Evolutionary conservation across 345 rosid genomes (phyloP), one percentile per base, ranked within the genome.

Genomic region (Euphorbia tirucalli): DNA sequence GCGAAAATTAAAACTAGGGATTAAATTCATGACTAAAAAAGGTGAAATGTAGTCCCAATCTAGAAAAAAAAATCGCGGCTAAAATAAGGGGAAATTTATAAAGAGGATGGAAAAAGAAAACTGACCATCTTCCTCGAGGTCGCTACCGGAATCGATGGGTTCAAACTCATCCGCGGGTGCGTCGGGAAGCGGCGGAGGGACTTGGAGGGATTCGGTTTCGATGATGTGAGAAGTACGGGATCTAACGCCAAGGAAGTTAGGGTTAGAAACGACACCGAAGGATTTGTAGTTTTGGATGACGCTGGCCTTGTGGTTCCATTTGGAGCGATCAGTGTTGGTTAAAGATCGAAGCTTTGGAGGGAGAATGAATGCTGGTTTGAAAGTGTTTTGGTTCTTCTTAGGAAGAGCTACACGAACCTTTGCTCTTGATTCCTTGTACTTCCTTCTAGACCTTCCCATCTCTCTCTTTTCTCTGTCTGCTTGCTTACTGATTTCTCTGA

Each of bases 391-490:
- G 59, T 92, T 86, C 64, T 89, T 92, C 91, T 83, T 89, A 0
- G 96, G 97, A 14, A 95, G 98, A 68, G 87, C 91, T 7, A 92
- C 97, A 11, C 70, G 81, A 22, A 95, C 98, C 82, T 95, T 95
- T 7, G 93, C 66, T 74, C 88, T 81, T 31, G 99, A 90, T 49
- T 72, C 76, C 79, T 84, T 90, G 89, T 87, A 89, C 82, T 90
- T 95, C 65, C 99, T 86, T 77, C 98, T 87, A 1, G 98, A 95
- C 74, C 98, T 77, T 75, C 97, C 99, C 99, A 95, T 95, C 65
- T 30, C 25, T 32, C 46, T 52, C 25, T 32, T 43, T 54, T 18
- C 22, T 11, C 57, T 46, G 37, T 18, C n/a, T 24, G n/a, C 11
- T 61, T 61, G 21, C 52, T 46, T 46, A 41, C 13, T 11, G 7